phyloP scores from a whole-genome alignment of 2,329 filamentous ascomycete genomes.

The Penicillium fuscoglaucum region DNA sequence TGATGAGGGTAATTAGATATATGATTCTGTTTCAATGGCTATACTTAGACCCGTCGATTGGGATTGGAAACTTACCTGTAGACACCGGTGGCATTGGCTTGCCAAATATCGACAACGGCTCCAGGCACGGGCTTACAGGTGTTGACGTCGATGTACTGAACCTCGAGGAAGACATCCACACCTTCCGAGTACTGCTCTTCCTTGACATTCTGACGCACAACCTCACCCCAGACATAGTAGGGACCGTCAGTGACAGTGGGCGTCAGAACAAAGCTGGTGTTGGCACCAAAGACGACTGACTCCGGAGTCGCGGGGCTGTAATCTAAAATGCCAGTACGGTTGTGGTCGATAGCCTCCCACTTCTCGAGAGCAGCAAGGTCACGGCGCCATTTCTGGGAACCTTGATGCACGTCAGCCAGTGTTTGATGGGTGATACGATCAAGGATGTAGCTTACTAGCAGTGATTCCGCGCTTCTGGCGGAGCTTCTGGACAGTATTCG shows the following conservation, averaged over 20 bases:
- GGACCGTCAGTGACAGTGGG: constrained; percentile 49
- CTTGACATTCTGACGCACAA: constrained; percentile 44
- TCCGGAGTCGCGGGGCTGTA: constrained; percentile 31
- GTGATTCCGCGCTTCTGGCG: constrained; percentile 31
- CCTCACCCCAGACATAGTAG: constrained; percentile 49
- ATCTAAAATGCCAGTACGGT: constrained; percentile 37
- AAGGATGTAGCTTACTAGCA: constrained; percentile 21
- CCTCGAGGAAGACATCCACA: constrained; percentile 47
- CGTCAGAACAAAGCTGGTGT: constrained; percentile 47
- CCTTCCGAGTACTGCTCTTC: constrained; percentile 42
- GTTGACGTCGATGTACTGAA: constrained; percentile 50
- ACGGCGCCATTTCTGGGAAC: constrained; percentile 35
- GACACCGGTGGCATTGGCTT: constrained; percentile 49
- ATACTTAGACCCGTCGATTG: neutral
- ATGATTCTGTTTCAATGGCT: too few species aligned
- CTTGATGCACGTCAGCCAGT: constrained; percentile 7
- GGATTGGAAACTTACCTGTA: constrained; percentile 40
- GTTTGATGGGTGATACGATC: rapidly evolving
- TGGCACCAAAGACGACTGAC: constrained; percentile 40
- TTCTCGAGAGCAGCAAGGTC: constrained; percentile 39
- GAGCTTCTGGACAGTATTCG: constrained; percentile 28
- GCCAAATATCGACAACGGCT: constrained; percentile 49
- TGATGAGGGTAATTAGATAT: neutral
- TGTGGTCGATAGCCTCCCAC: constrained; percentile 43
- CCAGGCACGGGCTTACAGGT: constrained; percentile 45